Evolutionary conservation across 2,329 filamentous ascomycete species (phyloP), one percentile per base, ranked within the genome.

Genomic region (Verticillium dahliae): DNA sequence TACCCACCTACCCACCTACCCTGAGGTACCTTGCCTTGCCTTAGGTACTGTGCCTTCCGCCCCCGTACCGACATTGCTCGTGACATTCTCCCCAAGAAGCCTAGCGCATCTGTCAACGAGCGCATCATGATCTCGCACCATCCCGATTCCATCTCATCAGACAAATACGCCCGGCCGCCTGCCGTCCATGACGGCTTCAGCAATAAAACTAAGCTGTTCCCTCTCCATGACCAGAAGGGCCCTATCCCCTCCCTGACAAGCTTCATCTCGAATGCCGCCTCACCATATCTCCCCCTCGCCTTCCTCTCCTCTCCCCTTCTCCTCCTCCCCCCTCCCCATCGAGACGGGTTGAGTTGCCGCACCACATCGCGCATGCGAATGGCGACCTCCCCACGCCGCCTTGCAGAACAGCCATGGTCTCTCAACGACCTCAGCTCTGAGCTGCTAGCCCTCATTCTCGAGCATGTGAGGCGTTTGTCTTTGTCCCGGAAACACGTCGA

Each of bases 371-470:
- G 59, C n/a, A 57, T 63, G 63, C 66, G 65, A 65, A 68, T 68
- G 67, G 65, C 67, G 57, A 64, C 66, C 59, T 62, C 66, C 52
- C 57, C 63, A 55, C 64, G 62, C 60, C 59, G 55, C 63, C 60
- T 38, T 60, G 35, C 62, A 59, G 55, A 57, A 52, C 64, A 60
- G 35, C 66, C 52, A 59, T 70, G 69, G 66, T 73, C 70, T 10
- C 65, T 76, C 22, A 65, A 73, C 59, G 67, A 72, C 59, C 72
- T 81, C 18, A 79, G 76, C 66, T 72, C 76, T 4, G 79, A 81
- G 68, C 67, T 81, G 15, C 58, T 80, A n/a, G 66, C 69, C 59
- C 68, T 80, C 41, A 73, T 81, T 38, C 71, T 79, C 33, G 67
- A 76, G 65, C 72, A 78, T 68, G 79, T 80, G 70, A 39, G 66